Evolutionary conservation across 2,329 filamentous ascomycete species (phyloP).

Genomic region (Ophiocordyceps camponoti-saundersi): DNA sequence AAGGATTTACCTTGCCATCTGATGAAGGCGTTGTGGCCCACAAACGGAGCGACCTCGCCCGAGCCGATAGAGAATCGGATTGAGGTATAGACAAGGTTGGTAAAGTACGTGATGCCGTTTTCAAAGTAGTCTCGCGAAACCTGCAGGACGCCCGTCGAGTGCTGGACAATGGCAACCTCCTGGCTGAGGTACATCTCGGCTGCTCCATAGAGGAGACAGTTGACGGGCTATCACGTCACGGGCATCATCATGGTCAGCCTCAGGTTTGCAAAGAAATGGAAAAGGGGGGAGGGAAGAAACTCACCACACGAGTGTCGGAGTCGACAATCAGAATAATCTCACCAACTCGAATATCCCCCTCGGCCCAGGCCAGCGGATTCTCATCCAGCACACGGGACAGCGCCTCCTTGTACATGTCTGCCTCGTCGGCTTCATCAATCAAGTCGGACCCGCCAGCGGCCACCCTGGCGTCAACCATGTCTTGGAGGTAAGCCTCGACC

Average conservation of each 20-base stretch:
- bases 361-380: constrained; percentile 58
- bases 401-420: constrained; percentile 44
- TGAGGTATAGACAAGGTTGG: constrained; percentile 58
- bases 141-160: constrained; percentile 64
- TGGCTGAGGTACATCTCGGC: constrained; percentile 70
- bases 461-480: constrained; percentile 37
- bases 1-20: constrained; percentile 35
- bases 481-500: constrained; percentile 50
- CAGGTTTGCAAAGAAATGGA: not conserved
- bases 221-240: constrained; percentile 27
- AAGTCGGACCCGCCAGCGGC: constrained; percentile 24
- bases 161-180: constrained; percentile 65
- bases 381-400: constrained; percentile 50
- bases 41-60: constrained; percentile 62
- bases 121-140: constrained; percentile 59
- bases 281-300: not conserved
- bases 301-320: constrained; percentile 55
- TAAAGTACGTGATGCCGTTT: constrained; percentile 55
- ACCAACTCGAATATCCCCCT: constrained; percentile 71
- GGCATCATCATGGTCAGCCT: not conserved
- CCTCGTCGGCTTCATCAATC: constrained; percentile 40
- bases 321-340: constrained; percentile 65
- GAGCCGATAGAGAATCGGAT: constrained; percentile 64
- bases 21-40: constrained; percentile 65
- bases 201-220: constrained; percentile 63